phyloP scores from a whole-genome alignment of 1,284 basidiomycete genomes.

The Schizophyllum amplum region DNA sequence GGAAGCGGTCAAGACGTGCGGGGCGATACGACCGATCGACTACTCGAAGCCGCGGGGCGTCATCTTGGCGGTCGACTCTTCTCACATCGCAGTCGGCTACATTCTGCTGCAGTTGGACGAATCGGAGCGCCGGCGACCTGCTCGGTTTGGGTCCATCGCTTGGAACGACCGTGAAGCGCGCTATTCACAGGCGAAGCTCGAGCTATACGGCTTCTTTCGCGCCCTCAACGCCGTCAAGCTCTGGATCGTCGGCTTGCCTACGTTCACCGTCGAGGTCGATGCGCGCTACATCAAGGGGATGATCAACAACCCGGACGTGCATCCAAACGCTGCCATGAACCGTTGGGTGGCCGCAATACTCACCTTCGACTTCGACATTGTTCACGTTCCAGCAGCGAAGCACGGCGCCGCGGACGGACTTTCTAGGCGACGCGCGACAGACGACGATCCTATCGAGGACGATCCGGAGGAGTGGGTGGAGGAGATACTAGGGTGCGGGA shows the following conservation, averaged over 20 bases:
- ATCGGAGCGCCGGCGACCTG: constrained; percentile 12
- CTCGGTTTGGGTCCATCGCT: constrained; percentile 26
- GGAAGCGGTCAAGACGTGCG: constrained; percentile 10
- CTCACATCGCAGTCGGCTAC: constrained; percentile 25
- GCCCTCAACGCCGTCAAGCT: constrained; percentile 7
- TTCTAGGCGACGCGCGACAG: constrained; percentile 1
- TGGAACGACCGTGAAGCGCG: constrained; percentile 25
- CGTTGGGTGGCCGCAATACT: constrained; percentile 8
- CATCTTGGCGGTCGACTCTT: constrained; percentile 19
- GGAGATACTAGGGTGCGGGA: neutral
- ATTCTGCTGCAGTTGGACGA: constrained; percentile 21
- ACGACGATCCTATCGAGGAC: constrained; percentile 2
- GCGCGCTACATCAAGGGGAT: constrained; percentile 8
- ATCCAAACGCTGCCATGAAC: constrained; percentile 6
- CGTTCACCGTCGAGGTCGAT: constrained; percentile 5
- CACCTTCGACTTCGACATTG: constrained; percentile 5
- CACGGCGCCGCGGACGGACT: constrained; percentile 7
- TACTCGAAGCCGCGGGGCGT: constrained; percentile 5
- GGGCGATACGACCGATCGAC: constrained; percentile 12
- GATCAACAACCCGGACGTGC: constrained; percentile 8
- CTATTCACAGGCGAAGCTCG: constrained; percentile 34
- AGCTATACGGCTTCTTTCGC: constrained; percentile 23
- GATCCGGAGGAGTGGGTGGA: constrained; percentile 9
- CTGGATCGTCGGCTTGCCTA: constrained; percentile 4
- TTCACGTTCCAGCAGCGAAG: constrained; percentile 4